Evolutionary conservation across 2,329 filamentous ascomycete genomes (phyloP), one percentile per base, ranked within the genome.

Genomic region (Calcarisporium arbuscula): DNA sequence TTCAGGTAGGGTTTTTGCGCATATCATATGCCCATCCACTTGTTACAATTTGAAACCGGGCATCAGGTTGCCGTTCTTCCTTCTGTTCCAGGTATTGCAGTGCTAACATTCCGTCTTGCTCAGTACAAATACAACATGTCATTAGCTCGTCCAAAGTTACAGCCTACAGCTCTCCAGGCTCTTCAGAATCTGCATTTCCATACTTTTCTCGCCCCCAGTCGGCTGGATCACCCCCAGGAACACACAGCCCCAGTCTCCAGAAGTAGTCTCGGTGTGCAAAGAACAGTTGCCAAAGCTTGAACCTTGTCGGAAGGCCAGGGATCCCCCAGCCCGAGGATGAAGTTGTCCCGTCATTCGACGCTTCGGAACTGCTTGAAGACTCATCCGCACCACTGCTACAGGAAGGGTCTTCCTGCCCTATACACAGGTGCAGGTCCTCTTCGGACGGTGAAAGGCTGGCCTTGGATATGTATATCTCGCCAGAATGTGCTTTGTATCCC

Each of bases 221-320:
- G 29, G 67, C 65, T 4, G 80, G 80, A 53, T 83, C 81, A 10
- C 85, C 84, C 10, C 83, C 83, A 0, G 90, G 89, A 3, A 95
- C 68, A 61, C 92, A 98, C 20, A 96, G 64, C 0, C 92, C 92
- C 34, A 98, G 60, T 37, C 92, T 73, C 85, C 87, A 94, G 61
- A 98, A 96, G 59, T 98, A 98, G 62, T 98, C 92, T 25, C 92
- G 70, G 62, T 98, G 92, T 2, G 89, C 85, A 58, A 94, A 94
- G 53, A 96, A 82, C 7, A 95, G 65, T 60, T 95, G 79, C 87
- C 90, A 95, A n/a, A 94, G 72, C 57, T 82, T 85, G 49, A 89
- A 57, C 58, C 74, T 58, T 50, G 45, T 72, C 53, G 50, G 80
- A 58, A 65, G 74, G 68, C 60, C 80, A n/a, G n/a, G n/a, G n/a